Percentiles rank a stretch among this genome's conserved stretches.
Evolutionary conservation across 768 basidiomycete species (phyloP).

Genomic region (Epithele typhae): DNA sequence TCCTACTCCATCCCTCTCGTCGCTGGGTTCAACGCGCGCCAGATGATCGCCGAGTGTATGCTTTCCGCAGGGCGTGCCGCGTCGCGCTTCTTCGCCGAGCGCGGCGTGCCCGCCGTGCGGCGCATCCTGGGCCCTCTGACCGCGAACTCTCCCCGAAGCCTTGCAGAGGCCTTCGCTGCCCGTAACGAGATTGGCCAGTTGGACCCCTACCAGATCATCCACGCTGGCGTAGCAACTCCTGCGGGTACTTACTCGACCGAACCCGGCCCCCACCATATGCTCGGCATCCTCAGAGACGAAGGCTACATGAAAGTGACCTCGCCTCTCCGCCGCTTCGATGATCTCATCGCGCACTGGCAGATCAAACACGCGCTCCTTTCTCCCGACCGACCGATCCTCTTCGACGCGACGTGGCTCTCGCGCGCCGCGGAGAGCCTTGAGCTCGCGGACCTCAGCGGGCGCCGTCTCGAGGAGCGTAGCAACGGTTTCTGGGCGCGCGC

Average conservation of each 20-base stretch:
- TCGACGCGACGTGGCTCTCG: conserved; percentile 39
- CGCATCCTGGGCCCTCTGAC: conserved; percentile 37
- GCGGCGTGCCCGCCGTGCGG: conserved; percentile 58
- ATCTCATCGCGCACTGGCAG: conserved; percentile 90
- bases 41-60: conserved; percentile 76
- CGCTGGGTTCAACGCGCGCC: conserved; percentile 39
- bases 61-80: conserved; percentile 73
- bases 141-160: conserved; percentile 25
- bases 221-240: conserved; percentile 30
- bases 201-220: conserved; percentile 31
- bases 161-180: conserved; percentile 43
- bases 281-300: conserved; percentile 68
- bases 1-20: conserved; percentile 38
- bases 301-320: conserved; percentile 86
- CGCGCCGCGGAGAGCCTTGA: conserved; percentile 36
- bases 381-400: conserved; percentile 36
- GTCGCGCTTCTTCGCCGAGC: conserved; percentile 64
- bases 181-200: conserved; percentile 47
- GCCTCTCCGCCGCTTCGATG: conserved; percentile 80
- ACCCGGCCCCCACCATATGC: conserved; percentile 58
- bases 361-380: conserved; percentile 70
- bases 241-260: conserved; percentile 42
- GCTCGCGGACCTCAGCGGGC: conserved; percentile 31
- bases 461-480: conserved; percentile 28
- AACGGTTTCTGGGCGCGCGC: conserved; percentile 36